Base-by-base conservation (phyloP, 2,329 filamentous ascomycete genomes). In the Sclerotinia subarctica region DNA sequence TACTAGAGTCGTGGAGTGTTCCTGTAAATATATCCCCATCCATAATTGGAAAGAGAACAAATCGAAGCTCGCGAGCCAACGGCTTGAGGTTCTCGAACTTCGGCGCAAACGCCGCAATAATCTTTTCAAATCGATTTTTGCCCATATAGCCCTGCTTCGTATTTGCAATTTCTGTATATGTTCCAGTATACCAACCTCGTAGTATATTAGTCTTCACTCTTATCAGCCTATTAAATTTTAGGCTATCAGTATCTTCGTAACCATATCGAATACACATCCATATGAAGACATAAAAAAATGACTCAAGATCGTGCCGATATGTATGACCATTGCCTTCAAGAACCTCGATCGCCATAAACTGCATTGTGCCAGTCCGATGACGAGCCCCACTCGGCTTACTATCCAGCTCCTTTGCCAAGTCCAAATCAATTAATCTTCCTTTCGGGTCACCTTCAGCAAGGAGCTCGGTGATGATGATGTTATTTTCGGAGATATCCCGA, bases 21-120 rank as follows among this genome's bases (percentile, higher is more conserved):
- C 70, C 64, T 58, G 47, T 72, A 72, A 69, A 77, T 58, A 59
- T 73, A 53, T n/a, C 65, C 44, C 52, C 65, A 71, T 72, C 73
- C 47, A 59, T 71, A 53, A 69, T 72, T 70, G 66, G 71, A 74
- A 67, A 77, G 67, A 69, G 69, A 57, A 67, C 57, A 57, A 7
- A 32, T 65, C 69, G 51, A n/a, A 70, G 68, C 10, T 70, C 66
- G 21, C 60, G 62, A 67, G 60, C 69, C 53, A 70, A 60, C 29
- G 10, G 46, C 53, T 74, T 76, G 17, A 76, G 68, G 46, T 49
- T 58, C 24, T 75, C 69, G 66, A 77, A 76, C 47, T 72, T 62
- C n/a, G 68, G 68, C 17, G 72, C 71, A 70, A 77, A 75, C 64
- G 76, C 74, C 42, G 47, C 53, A 49, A 76, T 66, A n/a, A 76